Base-by-base conservation (phyloP, 2,329 filamentous ascomycete genomes). In the Phialophora expanda region DNA sequence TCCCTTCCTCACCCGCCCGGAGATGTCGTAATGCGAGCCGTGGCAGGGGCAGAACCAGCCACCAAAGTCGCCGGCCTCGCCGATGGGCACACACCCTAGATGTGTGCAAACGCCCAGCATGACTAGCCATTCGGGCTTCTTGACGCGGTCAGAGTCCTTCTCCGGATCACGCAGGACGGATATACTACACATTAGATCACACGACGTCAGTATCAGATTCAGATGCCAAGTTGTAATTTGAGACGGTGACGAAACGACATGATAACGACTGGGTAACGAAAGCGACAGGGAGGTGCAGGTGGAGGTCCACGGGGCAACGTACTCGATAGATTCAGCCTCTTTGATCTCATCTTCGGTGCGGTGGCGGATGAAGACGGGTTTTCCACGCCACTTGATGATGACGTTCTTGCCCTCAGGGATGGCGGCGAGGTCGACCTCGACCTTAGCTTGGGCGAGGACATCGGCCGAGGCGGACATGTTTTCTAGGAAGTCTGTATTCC, bases 1-100 rank as follows among this genome's bases (percentile, higher is more conserved):
- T 73, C 95, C 95, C 87, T 92, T 97, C 85, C 95, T 90, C 87
- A 97, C 92, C 83, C 95, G 93, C 80, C 95, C 95, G 71, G 93
- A 98, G 81, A 99, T 98, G 81, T 99, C 95, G 88, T 99, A 99
- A 87, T 99, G 95, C 74, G 93, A 97, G 82, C 95, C 95, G 88
- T 99, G 95, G 91, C 95, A 99, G 73, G 95, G 95, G 86, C 95
- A 99, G 90, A 99, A 99, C 95, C 95, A 99, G 78, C 95, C 95
- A 79, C 95, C 95, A 77, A 85, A 99, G 83, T 99, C 96, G 80
- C 95, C 95, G 72, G 95, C 92, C 86, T 99, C 95, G 77, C 96
- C 95, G 76, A 99, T 99, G 78, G 95, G 95, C 74, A 99, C 95
- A 87, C 95, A 99, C 83, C 95, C 95, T 78, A 99, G 85, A 83